These are phyloP conservation scores for Tuber indicum DNA, from an alignment of 495 filamentous ascomycete species.

Conservation along the genomic window DNA sequence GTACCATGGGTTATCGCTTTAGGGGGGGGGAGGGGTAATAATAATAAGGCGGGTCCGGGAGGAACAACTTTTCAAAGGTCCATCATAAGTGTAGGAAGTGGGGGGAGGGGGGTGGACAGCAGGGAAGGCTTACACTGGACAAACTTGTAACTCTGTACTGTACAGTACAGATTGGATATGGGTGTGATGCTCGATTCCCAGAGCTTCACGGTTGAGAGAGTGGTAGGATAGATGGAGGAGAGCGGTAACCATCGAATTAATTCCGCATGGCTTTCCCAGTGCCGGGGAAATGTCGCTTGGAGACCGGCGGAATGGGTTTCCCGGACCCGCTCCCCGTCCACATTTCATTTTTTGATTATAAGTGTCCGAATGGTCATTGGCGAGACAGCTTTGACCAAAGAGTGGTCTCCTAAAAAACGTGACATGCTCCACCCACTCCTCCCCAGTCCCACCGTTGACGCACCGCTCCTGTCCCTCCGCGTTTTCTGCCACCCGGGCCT, in stretches of 20 bases:
- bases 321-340: background rate
- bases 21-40: background rate
- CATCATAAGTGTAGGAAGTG: background rate
- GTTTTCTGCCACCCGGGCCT: background rate
- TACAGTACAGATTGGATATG: background rate
- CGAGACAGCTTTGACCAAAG: background rate
- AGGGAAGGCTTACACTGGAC: background rate
- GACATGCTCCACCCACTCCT: background rate
- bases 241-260: background rate
- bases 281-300: background rate
- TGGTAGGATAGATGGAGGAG: background rate
- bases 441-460: background rate
- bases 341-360: background rate
- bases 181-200: background rate
- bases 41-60: background rate
- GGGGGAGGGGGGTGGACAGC: background rate
- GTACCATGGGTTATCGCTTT: background rate
- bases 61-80: background rate
- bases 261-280: background rate
- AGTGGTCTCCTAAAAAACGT: background rate
- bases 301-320: background rate
- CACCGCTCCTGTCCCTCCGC: background rate
- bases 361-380: background rate
- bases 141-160: background rate
- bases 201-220: background rate